Conservation (phyloP, 2,329 filamentous ascomycete genomes). For the Cordyceps militaris region DNA sequence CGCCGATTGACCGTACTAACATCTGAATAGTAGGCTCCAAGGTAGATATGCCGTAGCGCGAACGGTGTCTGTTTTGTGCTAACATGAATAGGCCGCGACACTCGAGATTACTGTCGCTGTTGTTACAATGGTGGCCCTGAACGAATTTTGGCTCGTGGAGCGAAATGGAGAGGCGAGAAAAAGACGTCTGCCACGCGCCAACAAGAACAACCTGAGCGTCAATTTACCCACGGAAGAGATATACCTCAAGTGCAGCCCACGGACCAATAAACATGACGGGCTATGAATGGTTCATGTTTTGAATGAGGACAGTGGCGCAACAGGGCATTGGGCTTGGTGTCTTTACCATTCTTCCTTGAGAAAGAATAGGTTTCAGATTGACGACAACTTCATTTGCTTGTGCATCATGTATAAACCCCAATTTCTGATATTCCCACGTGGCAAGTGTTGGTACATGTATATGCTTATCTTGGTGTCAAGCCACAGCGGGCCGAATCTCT, state of each 20-base stretch:
- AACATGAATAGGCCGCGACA: conserved; percentile 38
- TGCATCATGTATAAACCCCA: background rate
- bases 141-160: conserved; percentile 39
- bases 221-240: background rate
- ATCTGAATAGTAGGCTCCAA: background rate
- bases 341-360: too few species aligned
- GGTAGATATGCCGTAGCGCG: background rate
- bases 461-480: background rate
- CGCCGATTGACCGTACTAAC: background rate
- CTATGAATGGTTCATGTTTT: too few species aligned
- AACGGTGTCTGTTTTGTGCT: background rate
- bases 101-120: conserved; percentile 44
- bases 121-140: conserved; percentile 41
- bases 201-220: conserved; percentile 11
- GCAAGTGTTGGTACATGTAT: background rate
- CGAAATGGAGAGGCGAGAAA: conserved; percentile 25
- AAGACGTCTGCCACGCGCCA: conserved; percentile 12
- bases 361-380: too few species aligned
- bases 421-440: background rate
- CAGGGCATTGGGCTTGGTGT: too few species aligned
- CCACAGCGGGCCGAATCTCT: conserved; percentile 2
- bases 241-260: background rate
- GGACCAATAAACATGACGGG: background rate
- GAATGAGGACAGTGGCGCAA: too few species aligned
- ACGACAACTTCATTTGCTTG: too few species aligned